phyloP scores from a whole-genome alignment of 164 flowering plant species.

The Liquidambar formosana region DNA sequence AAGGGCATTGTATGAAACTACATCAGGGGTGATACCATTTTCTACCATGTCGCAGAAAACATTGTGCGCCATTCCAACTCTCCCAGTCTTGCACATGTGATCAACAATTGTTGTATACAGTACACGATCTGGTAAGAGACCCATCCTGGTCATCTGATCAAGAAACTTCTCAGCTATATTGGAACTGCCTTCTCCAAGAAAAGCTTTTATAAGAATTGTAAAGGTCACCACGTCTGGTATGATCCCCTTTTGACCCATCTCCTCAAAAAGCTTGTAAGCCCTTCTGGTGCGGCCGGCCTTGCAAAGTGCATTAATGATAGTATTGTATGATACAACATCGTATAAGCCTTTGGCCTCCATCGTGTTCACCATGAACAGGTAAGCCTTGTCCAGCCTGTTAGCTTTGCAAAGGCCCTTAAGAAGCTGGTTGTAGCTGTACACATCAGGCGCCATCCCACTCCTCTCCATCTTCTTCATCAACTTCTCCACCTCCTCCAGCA shows the following conservation, averaged over 20 bases:
- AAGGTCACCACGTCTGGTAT: slow-evolving; percentile 77
- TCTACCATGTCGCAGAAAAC: slow-evolving; percentile 66
- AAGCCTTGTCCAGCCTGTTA: slow-evolving; percentile 64
- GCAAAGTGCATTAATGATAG: slow-evolving; percentile 74
- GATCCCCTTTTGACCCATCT: slow-evolving; percentile 69
- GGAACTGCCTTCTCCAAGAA: slow-evolving; percentile 66
- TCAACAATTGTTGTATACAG: slow-evolving; percentile 71
- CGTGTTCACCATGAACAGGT: slow-evolving; percentile 52
- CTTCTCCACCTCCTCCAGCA: slow-evolving; percentile 76
- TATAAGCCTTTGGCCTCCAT: slow-evolving; percentile 67
- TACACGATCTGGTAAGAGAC: slow-evolving; percentile 61
- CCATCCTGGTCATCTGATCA: slow-evolving; percentile 61
- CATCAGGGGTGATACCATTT: slow-evolving; percentile 68
- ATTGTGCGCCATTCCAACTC: slow-evolving; percentile 51
- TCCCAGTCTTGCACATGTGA: slow-evolving; percentile 69
- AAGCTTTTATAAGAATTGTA: slow-evolving; percentile 69
- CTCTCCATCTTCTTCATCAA: slow-evolving; percentile 66
- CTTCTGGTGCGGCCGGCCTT: slow-evolving; percentile 29
- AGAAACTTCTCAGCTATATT: slow-evolving; percentile 59
- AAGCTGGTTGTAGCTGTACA: slow-evolving; percentile 81
- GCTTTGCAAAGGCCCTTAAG: slow-evolving; percentile 87
- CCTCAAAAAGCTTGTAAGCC: slow-evolving; percentile 66
- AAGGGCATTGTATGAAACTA: slow-evolving; percentile 77
- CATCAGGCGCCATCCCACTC: slow-evolving; percentile 65
- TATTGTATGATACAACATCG: slow-evolving; percentile 79